Base-by-base conservation (phyloP, 1,284 basidiomycete species). In the Sutorius eximius region DNA sequence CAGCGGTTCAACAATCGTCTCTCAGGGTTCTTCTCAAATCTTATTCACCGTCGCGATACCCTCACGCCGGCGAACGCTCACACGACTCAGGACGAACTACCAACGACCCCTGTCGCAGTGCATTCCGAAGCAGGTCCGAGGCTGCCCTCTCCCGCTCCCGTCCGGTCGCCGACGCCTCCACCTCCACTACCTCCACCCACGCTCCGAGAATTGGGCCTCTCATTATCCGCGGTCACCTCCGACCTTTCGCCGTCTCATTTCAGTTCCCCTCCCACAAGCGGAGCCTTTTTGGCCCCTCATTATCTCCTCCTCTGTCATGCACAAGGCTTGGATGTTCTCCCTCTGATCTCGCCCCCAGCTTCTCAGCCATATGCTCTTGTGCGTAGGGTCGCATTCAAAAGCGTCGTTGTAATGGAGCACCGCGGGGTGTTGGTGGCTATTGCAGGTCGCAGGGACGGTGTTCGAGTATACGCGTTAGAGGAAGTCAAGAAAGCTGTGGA, bases 351-450 rank as follows among this genome's bases (percentile, higher is more conserved):
- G 2, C 89, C 89, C 0, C 89, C 89, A 5, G 77, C 82, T 15
- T 78, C 79, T 8, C 86, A 87, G 62, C 87, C 90, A 11, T 91
- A 89, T 70, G 84, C 90, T 8, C 77, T 92, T 40, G 85, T 92
- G 20, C 82, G 89, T 29, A 79, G 89, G 50, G 88, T 91, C 42
- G 78, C 80, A 41, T 92, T 92, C 72, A 91, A 91, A 67, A 84
- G 81, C 55, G 85, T 92, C n/a, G 87, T 92, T 1, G 85, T 92
- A 16, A 92, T 92, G 89, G 90, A 92, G 63, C 88, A 92, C 63
- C 83, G 90, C 33, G 89, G 89, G 10, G 89, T 92, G 2, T 74
- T 92, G 20, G 89, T 92, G 13, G 89, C 90, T 16, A 91, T 92
- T 59, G 90, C 90, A 13, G 89, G 89, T 15, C 75, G 89, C 57